A percentile compares a stretch with the other conserved stretches of the same genome.
Conservation (phyloP, 1,284 basidiomycete genomes). For the Sanguinoderma infundibulare region DNA sequence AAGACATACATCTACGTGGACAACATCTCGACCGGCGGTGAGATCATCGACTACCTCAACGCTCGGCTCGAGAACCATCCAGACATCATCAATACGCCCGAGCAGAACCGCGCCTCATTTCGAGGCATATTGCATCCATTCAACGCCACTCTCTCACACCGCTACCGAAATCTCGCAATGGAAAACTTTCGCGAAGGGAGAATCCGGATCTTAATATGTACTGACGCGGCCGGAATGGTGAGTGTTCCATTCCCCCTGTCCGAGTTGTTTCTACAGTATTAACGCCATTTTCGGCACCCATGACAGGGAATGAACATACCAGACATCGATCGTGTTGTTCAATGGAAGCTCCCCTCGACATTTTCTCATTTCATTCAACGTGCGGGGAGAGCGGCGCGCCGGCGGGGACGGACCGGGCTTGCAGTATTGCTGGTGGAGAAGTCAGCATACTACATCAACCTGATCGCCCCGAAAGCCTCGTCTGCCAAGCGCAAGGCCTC, state of each 20-base stretch:
- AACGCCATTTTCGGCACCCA: neutral
- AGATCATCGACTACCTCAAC: slow-evolving; percentile 28
- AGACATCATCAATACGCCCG: neutral
- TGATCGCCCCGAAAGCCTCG: neutral
- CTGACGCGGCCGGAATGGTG: slow-evolving; percentile 37
- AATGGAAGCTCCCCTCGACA: neutral
- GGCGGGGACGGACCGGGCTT: neutral
- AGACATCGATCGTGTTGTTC: neutral
- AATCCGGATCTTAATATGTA: slow-evolving; percentile 29
- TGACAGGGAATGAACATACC: slow-evolving; percentile 14
- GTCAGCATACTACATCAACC: neutral
- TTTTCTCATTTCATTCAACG: neutral
- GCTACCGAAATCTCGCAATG: slow-evolving; percentile 24
- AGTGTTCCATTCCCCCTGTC: no score
- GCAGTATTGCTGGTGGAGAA: neutral
- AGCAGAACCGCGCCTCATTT: neutral
- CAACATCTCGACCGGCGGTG: slow-evolving; percentile 21
- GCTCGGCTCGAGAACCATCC: neutral
- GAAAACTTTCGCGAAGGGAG: slow-evolving; percentile 13
- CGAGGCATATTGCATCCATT: slow-evolving; percentile 18
- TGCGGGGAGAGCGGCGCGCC: neutral
- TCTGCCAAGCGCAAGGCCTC: no score
- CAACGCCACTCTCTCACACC: slow-evolving; percentile 24
- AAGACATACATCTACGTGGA: slow-evolving; percentile 31
- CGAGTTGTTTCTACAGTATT: neutral